Base-by-base conservation (phyloP, 1,284 basidiomycete species). In the Apiotrichum laibachii region DNA sequence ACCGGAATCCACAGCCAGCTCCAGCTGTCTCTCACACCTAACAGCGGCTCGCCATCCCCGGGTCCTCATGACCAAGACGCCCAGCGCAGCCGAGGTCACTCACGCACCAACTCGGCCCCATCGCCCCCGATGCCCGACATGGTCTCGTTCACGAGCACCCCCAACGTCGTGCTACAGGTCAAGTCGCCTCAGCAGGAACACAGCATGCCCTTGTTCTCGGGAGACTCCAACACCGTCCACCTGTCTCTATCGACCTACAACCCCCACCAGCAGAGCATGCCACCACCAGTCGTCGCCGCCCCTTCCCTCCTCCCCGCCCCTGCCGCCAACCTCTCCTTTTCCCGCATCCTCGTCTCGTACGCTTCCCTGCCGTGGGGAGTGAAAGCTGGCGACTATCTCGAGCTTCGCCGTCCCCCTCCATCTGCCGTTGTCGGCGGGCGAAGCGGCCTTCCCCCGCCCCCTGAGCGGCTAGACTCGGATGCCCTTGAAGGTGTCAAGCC, bases 381-480 rank as follows among this genome's bases (percentile, higher is more conserved):
- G 11, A 61, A 64, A 48, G 57, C 67, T 0, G 75, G 73, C 2
- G 75, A 76, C 43, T 76, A 75, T 49, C 65, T 75, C 26, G 72
- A 76, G 54, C 72, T 76, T 13, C 65, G 73, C 7, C 66, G 71
- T 22, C 49, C 49, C 8, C 49, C 49, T 19, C 21, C 19, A 15
- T 11, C 49, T n/a, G 21, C 18, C 11, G 11, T 22, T 9, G 37
- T 31, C 4, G 49, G 34, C 12, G 21, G 53, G 18, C 16, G 47
- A 26, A 26, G 11, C 5, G 39, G 22, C 18, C 9, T 40, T 8
- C 15, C 46, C 8, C 42, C 26, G 22, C 48, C 16, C 46, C 53
- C 33, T 39, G 49, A 37, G 11, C 26, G 50, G 49, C 45, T 44
- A 2, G 70, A 71, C 8, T 63, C 64, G 31, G 70, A 71, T 21